Evolutionary conservation across 441 rosid genomes (phyloP), one percentile per base, ranked within the genome.

Genomic region (Arabidopsis lyrata): DNA sequence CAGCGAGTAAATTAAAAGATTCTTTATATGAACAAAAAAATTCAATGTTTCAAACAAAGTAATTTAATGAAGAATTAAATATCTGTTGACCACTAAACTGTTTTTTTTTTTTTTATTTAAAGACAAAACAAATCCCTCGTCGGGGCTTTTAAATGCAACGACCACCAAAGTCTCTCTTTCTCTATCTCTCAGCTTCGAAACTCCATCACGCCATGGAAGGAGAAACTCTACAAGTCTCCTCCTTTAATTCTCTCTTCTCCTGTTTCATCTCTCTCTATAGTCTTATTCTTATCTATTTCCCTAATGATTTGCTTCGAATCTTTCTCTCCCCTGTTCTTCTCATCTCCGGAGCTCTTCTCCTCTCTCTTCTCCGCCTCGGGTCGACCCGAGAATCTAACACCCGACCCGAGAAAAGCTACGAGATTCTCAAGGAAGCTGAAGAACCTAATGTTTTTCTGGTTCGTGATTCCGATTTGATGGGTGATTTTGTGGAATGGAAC

Each of bases 401-500:
- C 14, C 74, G 63, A 63, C 59, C 61, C 73, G 45, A 32, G 0
- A 50, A 20, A 45, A 70, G 34, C 20, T 3, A 35, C 18, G 15
- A 34, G 8, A 14, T 32, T 13, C 64, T 54, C 58, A 12, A 65
- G n/a, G 31, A 49, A 27, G 4, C 5, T 2, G 57, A 57, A 57
- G 45, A 59, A 31, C 32, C 50, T 41, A 16, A 6, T 1, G 56
- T 44, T 44, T 13, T n/a, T 35, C 15, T 12, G 57, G 32, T 65
- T 67, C 2, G 6, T 0, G 63, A 50, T 24, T 61, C 70, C 36
- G 15, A 20, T 55, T 57, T 63, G 53, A 81, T 76, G 13, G 14
- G 15, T 2, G 75, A 64, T n/a, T 91, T 89, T 65, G 82, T 86
- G 41, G 86, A 78, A 10, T 92, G 96, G 97, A 59, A 92, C 67